Conservation (phyloP, 306 rosid species). For the Quercus alba region DNA sequence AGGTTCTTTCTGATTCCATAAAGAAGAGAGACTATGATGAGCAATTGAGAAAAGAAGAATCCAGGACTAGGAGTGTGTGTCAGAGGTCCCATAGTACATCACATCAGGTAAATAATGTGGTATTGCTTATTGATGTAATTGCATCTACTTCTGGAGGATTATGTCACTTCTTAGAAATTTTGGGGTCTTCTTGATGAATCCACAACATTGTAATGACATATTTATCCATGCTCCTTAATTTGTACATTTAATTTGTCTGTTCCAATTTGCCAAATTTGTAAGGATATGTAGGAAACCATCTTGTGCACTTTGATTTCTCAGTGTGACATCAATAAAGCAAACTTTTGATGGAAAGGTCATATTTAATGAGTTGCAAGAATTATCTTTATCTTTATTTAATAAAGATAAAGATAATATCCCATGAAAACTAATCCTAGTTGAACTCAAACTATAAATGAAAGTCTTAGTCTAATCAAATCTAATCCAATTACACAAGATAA, state of each 20-base stretch:
- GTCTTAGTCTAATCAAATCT: too few relatives aligned
- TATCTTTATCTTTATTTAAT: background rate
- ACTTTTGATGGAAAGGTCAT: background rate
- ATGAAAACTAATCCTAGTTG: too few relatives aligned
- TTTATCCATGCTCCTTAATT: background rate
- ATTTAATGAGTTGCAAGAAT: background rate
- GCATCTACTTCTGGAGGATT: background rate
- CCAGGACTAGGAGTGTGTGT: slow-evolving; percentile 82
- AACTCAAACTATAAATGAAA: too few relatives aligned
- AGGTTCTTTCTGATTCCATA: slow-evolving; percentile 87
- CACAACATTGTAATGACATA: background rate
- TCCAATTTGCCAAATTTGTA: background rate
- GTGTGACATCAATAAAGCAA: background rate
- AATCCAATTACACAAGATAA: too few relatives aligned
- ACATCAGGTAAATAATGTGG: slow-evolving; percentile 50
- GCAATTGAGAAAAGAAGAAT: slow-evolving; percentile 88
- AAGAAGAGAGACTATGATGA: slow-evolving; percentile 97
- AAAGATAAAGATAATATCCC: too few relatives aligned
- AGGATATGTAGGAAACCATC: background rate
- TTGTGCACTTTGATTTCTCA: background rate
- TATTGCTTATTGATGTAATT: slow-evolving; percentile 11
- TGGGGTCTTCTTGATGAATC: background rate
- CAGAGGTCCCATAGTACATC: slow-evolving; percentile 72
- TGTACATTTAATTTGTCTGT: background rate
- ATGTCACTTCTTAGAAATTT: background rate